Conservation (phyloP, 371 early-diverging fungal species). For the Circinella umbellata region DNA sequence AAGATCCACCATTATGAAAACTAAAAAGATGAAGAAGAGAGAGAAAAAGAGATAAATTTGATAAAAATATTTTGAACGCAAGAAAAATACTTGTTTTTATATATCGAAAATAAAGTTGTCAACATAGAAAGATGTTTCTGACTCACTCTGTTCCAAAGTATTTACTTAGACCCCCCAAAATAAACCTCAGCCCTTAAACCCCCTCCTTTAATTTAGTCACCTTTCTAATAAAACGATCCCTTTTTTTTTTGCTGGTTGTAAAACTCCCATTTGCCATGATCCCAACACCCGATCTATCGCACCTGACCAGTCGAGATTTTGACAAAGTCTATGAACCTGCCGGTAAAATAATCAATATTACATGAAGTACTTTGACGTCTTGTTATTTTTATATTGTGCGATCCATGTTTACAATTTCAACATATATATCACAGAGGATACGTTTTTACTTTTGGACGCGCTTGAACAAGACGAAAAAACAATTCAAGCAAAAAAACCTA, state of each 20-base stretch:
- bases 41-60: not conserved
- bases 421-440: constrained; percentile 75
- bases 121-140: not conserved
- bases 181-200: no score
- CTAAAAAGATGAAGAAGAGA: not conserved
- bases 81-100: not conserved
- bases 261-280: constrained; percentile 50
- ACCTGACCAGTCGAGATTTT: constrained; percentile 70
- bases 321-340: constrained; percentile 89
- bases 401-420: no score
- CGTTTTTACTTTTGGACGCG: constrained; percentile 90
- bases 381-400: not conserved
- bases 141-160: not conserved
- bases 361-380: not conserved
- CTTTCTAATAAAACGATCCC: no score
- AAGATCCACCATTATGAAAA: constrained; percentile 20
- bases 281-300: constrained; percentile 79
- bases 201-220: no score
- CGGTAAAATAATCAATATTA: constrained; percentile 42
- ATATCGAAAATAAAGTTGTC: constrained; percentile 4
- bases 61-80: not conserved
- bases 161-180: not conserved
- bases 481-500: constrained; percentile 61
- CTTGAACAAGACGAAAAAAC: constrained; percentile 76
- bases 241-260: not conserved